A percentile compares a stretch with the other conserved stretches of the same genome.
Evolutionary conservation across 2,329 filamentous ascomycete genomes (phyloP).

Genomic region (Aspergillus tamarii): DNA sequence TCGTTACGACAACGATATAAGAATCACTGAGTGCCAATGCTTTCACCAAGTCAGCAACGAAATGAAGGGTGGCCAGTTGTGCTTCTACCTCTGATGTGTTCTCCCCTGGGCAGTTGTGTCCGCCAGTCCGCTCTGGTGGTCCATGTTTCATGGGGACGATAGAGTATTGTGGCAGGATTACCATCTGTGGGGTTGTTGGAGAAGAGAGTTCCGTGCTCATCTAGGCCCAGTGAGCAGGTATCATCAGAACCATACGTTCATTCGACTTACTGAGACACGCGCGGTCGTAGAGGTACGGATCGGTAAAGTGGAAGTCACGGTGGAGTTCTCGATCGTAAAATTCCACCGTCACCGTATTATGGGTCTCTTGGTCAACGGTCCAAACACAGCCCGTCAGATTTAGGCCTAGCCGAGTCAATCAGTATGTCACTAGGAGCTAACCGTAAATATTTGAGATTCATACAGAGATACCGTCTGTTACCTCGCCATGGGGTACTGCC

Average conservation of each 20-base stretch:
- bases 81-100: slow-evolving; percentile 66
- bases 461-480: slow-evolving; percentile 86
- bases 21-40: slow-evolving; percentile 90
- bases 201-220: slow-evolving; percentile 83
- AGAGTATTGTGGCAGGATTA: slow-evolving; percentile 84
- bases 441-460: slow-evolving; percentile 13
- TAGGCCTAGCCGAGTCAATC: slow-evolving; percentile 52
- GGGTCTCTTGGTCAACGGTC: slow-evolving; percentile 93
- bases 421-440: neutral
- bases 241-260: neutral
- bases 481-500: slow-evolving; percentile 96
- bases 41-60: slow-evolving; percentile 1
- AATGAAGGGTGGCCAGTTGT: neutral
- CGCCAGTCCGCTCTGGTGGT: slow-evolving; percentile 89
- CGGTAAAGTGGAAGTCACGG: slow-evolving; percentile 95
- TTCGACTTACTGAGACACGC: slow-evolving; percentile 72
- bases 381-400: slow-evolving; percentile 94
- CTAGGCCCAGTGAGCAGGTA: slow-evolving; percentile 36
- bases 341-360: slow-evolving; percentile 92
- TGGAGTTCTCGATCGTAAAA: slow-evolving; percentile 95
- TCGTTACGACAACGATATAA: slow-evolving; percentile 87
- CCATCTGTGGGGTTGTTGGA: slow-evolving; percentile 72
- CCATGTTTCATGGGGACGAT: slow-evolving; percentile 96
- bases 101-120: slow-evolving; percentile 82
- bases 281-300: slow-evolving; percentile 94